phyloP scores from a whole-genome alignment of 2,329 filamentous ascomycete species.

The Alternaria ethzedia region DNA sequence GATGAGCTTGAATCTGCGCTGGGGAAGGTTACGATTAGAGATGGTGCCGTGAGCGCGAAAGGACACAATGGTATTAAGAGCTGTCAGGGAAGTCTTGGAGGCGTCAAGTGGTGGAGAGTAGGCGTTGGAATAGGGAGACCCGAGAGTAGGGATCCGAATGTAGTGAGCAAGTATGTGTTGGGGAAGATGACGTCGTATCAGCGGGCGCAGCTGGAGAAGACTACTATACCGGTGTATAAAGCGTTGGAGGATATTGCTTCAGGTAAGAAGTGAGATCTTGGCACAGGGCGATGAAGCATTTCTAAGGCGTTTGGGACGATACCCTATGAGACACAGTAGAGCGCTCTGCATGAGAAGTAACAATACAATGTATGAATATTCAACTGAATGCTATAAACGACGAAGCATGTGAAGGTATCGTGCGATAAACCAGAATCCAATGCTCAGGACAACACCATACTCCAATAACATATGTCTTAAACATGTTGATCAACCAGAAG shows the following conservation, averaged over 20 bases:
- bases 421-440: conserved; percentile 23
- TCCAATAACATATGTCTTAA: background rate
- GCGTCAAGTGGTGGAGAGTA: conserved; percentile 63
- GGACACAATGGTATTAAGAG: conserved; percentile 58
- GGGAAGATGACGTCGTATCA: conserved; percentile 62
- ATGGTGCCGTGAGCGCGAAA: conserved; percentile 59
- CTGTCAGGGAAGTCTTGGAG: conserved; percentile 36
- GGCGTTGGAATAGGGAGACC: conserved; percentile 90
- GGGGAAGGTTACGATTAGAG: conserved; percentile 70
- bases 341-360: conserved; percentile 1
- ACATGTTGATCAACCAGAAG: background rate
- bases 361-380: conserved; percentile 12
- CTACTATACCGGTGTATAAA: conserved; percentile 57
- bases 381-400: conserved; percentile 4
- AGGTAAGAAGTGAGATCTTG: conserved; percentile 27
- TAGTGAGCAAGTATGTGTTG: conserved; percentile 80
- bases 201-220: conserved; percentile 54
- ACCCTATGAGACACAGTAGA: conserved; percentile 8
- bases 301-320: conserved; percentile 15
- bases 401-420: conserved; percentile 27
- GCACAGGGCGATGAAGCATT: conserved; percentile 10
- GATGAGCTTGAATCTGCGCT: conserved; percentile 82
- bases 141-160: conserved; percentile 66
- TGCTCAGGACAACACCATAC: background rate
- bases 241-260: conserved; percentile 60